These are phyloP conservation scores for Elsinoe necatrix DNA, from an alignment of 2,329 filamentous ascomycete genomes.

Conservation along the genomic window DNA sequence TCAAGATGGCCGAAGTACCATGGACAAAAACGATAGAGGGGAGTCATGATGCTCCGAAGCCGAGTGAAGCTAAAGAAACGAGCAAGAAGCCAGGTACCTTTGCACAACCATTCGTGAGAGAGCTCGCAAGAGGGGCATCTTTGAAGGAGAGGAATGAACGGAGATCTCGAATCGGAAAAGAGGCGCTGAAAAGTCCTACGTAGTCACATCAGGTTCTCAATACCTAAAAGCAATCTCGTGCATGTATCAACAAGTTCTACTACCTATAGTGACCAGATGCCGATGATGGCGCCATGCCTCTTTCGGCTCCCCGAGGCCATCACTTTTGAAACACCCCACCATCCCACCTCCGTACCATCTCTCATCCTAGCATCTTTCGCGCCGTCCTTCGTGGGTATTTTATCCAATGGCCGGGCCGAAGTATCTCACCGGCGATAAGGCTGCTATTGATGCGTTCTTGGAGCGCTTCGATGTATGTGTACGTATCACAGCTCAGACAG, in stretches of 20 bases:
- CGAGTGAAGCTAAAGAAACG: constrained; percentile 4
- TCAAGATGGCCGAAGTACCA: background rate
- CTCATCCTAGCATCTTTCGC: background rate
- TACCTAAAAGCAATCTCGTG: background rate
- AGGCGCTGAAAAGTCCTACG: background rate
- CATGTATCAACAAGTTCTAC: background rate
- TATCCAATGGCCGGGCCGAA: constrained; percentile 29
- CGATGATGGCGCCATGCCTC: background rate
- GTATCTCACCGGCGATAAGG: constrained; percentile 70
- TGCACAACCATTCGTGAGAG: constrained; percentile 15
- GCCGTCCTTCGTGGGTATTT: background rate
- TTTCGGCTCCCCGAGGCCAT: background rate
- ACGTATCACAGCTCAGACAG: constrained; percentile 9
- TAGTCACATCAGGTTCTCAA: background rate
- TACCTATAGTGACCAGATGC: background rate
- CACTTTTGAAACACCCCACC: background rate
- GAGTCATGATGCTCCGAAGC: background rate
- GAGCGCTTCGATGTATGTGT: constrained; percentile 74
- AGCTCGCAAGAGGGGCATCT: constrained; percentile 16
- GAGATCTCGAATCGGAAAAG: background rate
- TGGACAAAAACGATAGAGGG: background rate
- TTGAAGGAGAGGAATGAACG: constrained; percentile 16
- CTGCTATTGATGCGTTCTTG: constrained; percentile 73
- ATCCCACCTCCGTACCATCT: background rate
- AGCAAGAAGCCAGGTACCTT: constrained; percentile 16